Percentiles rank a stretch among this genome's conserved stretches.
Conservation (phyloP, 2,329 filamentous ascomycete genomes). For the Aureobasidium sp. region DNA sequence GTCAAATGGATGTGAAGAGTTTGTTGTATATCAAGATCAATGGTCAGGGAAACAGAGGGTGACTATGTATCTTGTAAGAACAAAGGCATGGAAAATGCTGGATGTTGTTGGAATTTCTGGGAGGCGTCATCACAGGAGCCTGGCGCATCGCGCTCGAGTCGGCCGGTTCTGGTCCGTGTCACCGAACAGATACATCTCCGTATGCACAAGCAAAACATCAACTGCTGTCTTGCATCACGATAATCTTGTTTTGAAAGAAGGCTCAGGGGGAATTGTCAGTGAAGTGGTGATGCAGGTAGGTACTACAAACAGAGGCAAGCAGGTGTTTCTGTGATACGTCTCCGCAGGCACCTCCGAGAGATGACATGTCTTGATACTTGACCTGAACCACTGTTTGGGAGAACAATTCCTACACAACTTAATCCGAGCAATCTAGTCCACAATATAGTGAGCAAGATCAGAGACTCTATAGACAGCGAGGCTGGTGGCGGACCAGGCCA, state of each 20-base stretch:
- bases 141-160: not conserved
- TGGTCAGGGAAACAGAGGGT: not conserved
- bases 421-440: not conserved
- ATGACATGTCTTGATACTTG: not conserved
- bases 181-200: not conserved
- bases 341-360: not conserved
- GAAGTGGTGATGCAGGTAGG: not conserved
- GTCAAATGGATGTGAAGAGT: not conserved
- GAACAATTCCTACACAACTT: not conserved
- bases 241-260: not conserved
- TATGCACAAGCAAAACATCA: not conserved
- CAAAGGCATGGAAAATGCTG: slow-evolving; percentile 7
- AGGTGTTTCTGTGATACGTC: not conserved
- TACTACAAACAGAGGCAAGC: not conserved
- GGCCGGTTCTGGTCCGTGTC: slow-evolving; percentile 16
- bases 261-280: not conserved
- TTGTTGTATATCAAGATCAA: not conserved
- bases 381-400: too few relatives aligned
- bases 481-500: not conserved
- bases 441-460: not conserved
- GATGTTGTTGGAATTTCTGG: slow-evolving; percentile 9
- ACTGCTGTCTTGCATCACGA: not conserved
- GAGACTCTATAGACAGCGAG: not conserved
- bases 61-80: not conserved
- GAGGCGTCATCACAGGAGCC: slow-evolving; percentile 9